Evolutionary conservation across 2,329 filamentous ascomycete genomes (phyloP).

Genomic region (Mollisiaceae sp.): DNA sequence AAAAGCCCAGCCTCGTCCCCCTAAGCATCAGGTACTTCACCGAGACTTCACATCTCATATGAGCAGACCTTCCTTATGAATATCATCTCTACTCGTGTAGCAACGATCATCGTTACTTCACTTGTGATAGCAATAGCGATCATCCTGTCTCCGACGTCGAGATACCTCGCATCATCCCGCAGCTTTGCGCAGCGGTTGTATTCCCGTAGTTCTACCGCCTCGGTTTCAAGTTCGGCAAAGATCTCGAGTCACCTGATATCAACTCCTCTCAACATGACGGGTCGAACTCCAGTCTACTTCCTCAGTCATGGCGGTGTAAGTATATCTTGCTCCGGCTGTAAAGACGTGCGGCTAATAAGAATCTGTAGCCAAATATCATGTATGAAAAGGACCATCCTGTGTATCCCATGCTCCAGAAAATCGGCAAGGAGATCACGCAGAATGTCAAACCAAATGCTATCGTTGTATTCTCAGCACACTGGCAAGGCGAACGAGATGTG

Average conservation of each 20-base stretch:
- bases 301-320: conserved; percentile 38
- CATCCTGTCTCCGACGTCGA: conserved; percentile 20
- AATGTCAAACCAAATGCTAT: conserved; percentile 73
- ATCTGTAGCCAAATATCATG: conserved; percentile 64
- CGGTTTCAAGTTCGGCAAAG: neutral
- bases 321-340: conserved; percentile 2
- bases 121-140: conserved; percentile 21
- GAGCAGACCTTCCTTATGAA: conserved; percentile 5
- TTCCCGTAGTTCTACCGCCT: neutral
- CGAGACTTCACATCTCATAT: neutral
- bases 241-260: conserved; percentile 6
- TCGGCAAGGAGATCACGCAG: conserved; percentile 72
- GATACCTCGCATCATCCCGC: conserved; percentile 12
- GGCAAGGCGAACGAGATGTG: conserved; percentile 63
- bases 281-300: conserved; percentile 36
- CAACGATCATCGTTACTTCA: conserved; percentile 1
- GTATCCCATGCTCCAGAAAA: conserved; percentile 65
- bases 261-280: conserved; percentile 27
- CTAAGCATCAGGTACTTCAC: neutral
- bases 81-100: neutral
- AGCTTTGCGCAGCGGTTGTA: conserved; percentile 8
- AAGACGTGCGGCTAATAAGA: neutral
- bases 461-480: conserved; percentile 79
- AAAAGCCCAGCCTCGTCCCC: conserved; percentile 6
- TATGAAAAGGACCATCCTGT: conserved; percentile 72